Conservation (phyloP, 2,329 filamentous ascomycete species). For the Aspergillus bombycis region DNA sequence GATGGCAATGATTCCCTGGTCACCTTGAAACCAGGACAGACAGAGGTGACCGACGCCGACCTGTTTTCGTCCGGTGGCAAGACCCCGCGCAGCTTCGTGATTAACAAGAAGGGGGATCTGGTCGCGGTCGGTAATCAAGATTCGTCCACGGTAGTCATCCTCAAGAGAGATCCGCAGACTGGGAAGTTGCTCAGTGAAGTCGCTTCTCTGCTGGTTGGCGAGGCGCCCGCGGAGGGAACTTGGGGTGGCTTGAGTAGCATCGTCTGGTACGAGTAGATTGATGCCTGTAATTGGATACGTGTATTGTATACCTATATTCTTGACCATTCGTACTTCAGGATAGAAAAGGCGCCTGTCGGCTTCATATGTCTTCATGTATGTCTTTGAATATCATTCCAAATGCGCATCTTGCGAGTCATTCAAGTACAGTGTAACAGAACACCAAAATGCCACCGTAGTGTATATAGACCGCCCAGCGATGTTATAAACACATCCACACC, state of each 20-base stretch:
- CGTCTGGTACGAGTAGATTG: conserved; percentile 38
- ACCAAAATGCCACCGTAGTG: conserved; percentile 25
- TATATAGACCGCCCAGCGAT: conserved; percentile 25
- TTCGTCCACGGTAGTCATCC: conserved; percentile 63
- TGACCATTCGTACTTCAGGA: not conserved
- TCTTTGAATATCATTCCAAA: conserved; percentile 3
- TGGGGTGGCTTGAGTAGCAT: conserved; percentile 40
- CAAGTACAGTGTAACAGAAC: conserved; percentile 9
- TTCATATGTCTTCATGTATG: not conserved
- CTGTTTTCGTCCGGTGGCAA: conserved; percentile 66
- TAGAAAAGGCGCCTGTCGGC: not conserved
- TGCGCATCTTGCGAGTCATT: not conserved
- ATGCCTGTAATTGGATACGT: not conserved
- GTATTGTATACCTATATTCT: not conserved
- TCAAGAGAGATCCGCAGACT: conserved; percentile 61
- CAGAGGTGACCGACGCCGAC: conserved; percentile 59
- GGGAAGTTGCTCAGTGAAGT: conserved; percentile 58
- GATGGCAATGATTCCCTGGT: conserved; percentile 34
- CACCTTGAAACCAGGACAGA: conserved; percentile 50
- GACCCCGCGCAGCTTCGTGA: conserved; percentile 68
- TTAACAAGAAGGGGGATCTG: conserved; percentile 66
- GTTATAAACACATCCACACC: conserved; percentile 10
- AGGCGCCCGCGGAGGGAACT: conserved; percentile 28
- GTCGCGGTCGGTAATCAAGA: conserved; percentile 69
- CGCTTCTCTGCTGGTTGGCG: conserved; percentile 35